Base-by-base conservation (phyloP, 2,329 filamentous ascomycete genomes). In the Sphaerulina vaccinii region DNA sequence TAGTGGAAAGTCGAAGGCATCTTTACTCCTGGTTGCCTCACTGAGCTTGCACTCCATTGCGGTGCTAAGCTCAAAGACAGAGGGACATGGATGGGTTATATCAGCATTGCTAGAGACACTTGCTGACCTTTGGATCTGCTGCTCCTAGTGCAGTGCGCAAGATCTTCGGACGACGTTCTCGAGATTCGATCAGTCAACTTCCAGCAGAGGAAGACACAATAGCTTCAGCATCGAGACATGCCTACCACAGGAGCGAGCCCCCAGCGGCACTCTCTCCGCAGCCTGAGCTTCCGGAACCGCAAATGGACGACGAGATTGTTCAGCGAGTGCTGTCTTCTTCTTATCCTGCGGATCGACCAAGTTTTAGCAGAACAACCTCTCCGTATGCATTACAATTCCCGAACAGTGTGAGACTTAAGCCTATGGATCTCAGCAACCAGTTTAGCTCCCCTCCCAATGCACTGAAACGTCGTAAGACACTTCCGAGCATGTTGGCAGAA, bases 351-450 rank as follows among this genome's bases (percentile, higher is more conserved):
- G 32, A 37, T 21, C 47, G 35, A 22, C 50, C 50, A 32, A 58
- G 52, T 42, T 43, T 52, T n/a, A 49, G 46, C 27, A 51, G 60
- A 36, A 57, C 49, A 5, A 61, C 58, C 29, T 69, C 68, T 3
- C 65, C 68, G 3, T 68, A 67, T 54, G 68, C 68, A 5, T 62
- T 70, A 5, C 62, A 68, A 18, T 71, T 71, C 48, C 69, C 69
- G 8, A 64, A 69, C 35, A 69, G 67, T 45, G 63, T 66, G 1
- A 56, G 60, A 16, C 55, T 71, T 36, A 70, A 70, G 57, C 69
- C 69, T 11, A 57, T 70, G 40, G 59, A 68, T 36, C 54, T 71
- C 6, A 63, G 58, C 24, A 67, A 65, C 46, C 67, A 68, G 10
- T 68, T 66, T 56, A 51, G 59, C 10, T 55, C 59, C 5, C 59